Evolutionary conservation across 2,329 filamentous ascomycete genomes (phyloP).

Genomic region (Macrophomina tecta): DNA sequence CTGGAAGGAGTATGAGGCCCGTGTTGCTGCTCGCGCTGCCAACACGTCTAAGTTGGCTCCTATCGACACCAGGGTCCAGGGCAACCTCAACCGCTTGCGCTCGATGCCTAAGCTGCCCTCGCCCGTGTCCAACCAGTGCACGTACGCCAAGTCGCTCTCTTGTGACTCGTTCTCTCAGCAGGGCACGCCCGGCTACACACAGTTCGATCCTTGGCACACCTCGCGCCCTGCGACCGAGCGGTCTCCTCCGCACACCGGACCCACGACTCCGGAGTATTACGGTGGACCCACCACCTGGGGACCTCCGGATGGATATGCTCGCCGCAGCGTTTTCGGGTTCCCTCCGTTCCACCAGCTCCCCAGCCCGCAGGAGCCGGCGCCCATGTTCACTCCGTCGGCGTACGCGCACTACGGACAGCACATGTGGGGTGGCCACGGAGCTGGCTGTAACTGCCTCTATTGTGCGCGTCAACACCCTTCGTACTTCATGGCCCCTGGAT

Average conservation of each 20-base stretch:
- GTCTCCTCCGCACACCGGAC: conserved; percentile 60
- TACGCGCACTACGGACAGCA: conserved; percentile 45
- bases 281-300: conserved; percentile 55
- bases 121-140: conserved; percentile 20
- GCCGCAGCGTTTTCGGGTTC: conserved; percentile 51
- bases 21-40: conserved; percentile 49
- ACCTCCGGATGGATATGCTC: conserved; percentile 50
- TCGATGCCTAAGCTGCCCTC: conserved; percentile 27
- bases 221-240: conserved; percentile 48
- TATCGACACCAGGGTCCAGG: conserved; percentile 69
- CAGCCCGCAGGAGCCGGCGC: conserved; percentile 47
- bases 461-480: conserved; percentile 45
- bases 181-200: conserved; percentile 42
- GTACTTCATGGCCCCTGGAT: conserved; percentile 47
- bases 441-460: conserved; percentile 46
- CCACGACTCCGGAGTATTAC: conserved; percentile 61
- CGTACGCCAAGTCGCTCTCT: conserved; percentile 51
- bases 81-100: conserved; percentile 35
- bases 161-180: conserved; percentile 41
- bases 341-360: conserved; percentile 35
- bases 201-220: conserved; percentile 49
- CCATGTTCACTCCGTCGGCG: conserved; percentile 42
- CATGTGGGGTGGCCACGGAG: conserved; percentile 45
- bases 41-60: conserved; percentile 59
- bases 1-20: conserved; percentile 69